A percentile compares a stretch with the other conserved stretches of the same genome.
phyloP scores from a whole-genome alignment of 2,329 filamentous ascomycete species.

The Sporothrix brunneoviolacea region DNA sequence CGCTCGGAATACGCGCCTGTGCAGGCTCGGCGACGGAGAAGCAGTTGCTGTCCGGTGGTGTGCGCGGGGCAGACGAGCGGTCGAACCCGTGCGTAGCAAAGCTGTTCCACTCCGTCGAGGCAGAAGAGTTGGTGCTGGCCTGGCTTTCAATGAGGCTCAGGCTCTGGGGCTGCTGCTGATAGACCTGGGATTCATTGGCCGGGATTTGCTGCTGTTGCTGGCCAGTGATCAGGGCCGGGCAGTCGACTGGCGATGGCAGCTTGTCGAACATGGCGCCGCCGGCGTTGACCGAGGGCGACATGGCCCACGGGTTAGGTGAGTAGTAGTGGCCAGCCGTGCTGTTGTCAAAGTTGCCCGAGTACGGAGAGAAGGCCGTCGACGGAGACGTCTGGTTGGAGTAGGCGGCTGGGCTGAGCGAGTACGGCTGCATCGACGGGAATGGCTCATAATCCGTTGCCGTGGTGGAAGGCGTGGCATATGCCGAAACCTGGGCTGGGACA shows the following conservation, averaged over 20 bases:
- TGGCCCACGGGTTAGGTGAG: constrained; percentile 32
- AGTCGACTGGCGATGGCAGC: constrained; percentile 17
- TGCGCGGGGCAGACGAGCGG: constrained; percentile 44
- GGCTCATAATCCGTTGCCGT: constrained; percentile 26
- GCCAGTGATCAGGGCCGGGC: constrained; percentile 13
- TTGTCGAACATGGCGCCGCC: constrained; percentile 17
- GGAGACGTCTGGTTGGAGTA: constrained; percentile 56
- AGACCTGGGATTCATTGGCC: background rate
- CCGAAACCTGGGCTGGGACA: background rate
- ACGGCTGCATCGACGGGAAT: constrained; percentile 35
- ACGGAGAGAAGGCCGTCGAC: constrained; percentile 47
- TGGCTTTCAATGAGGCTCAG: background rate
- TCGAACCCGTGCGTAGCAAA: constrained; percentile 21
- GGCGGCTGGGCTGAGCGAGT: constrained; percentile 45
- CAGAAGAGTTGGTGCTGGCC: background rate
- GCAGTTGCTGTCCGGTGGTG: constrained; percentile 41
- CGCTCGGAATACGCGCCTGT: constrained; percentile 36
- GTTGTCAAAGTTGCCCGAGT: constrained; percentile 29
- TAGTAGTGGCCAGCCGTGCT: constrained; percentile 29
- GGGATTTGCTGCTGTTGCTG: background rate
- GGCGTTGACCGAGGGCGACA: constrained; percentile 19
- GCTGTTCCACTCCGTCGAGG: constrained; percentile 10
- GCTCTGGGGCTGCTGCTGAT: constrained; percentile 2
- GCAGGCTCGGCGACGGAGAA: constrained; percentile 45
- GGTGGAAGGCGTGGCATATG: constrained; percentile 1